Evolutionary conservation across 305 asterid species (phyloP).

Genomic region (Solanum aculeatissimum): DNA sequence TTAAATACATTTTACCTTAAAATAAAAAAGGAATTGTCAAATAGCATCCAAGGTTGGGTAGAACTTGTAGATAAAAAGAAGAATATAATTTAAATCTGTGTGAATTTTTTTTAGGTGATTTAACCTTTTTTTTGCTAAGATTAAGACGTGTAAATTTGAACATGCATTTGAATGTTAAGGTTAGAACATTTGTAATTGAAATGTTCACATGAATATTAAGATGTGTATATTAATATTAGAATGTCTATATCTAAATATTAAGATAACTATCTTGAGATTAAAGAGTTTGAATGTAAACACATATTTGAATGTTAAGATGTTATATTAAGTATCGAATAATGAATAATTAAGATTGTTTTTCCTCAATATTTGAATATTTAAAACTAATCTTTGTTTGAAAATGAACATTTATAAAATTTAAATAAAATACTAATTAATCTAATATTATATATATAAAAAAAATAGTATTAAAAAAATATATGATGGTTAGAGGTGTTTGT

Average conservation of each 20-base stretch:
- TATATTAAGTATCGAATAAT: background rate
- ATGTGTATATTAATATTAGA: background rate
- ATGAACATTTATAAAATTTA: background rate
- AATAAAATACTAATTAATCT: background rate
- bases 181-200: background rate
- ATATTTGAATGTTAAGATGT: background rate
- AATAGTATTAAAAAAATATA: too few relatives aligned
- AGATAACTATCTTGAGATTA: background rate
- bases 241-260: background rate
- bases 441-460: too few relatives aligned
- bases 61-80: too few relatives aligned
- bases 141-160: too few relatives aligned
- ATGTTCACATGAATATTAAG: background rate
- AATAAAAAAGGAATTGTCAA: background rate
- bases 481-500: too few relatives aligned
- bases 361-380: background rate
- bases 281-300: background rate
- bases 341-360: too few relatives aligned
- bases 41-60: background rate
- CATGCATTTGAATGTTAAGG: background rate
- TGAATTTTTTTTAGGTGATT: too few relatives aligned
- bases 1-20: background rate
- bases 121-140: too few relatives aligned
- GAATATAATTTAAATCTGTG: too few relatives aligned
- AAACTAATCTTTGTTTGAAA: background rate